A percentile compares a stretch with the other conserved stretches of the same genome.
These are phyloP conservation scores for Aspergillus persii DNA, from an alignment of 2,329 filamentous ascomycete genomes.

Conservation along the genomic window DNA sequence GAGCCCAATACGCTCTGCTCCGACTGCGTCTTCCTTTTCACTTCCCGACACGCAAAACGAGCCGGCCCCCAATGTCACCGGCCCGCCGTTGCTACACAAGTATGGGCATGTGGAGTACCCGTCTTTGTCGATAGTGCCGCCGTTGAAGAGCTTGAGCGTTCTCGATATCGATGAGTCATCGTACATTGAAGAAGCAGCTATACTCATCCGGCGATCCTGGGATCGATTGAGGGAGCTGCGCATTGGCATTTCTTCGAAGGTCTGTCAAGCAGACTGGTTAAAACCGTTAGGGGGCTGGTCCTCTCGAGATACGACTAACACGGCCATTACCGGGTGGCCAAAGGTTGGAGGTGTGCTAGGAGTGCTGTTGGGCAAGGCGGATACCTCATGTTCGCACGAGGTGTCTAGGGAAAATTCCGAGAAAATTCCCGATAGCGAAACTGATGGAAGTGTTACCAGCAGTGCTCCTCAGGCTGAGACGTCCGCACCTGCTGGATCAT, in stretches of 20 bases:
- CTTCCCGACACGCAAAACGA: slow-evolving; percentile 18
- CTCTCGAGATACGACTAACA: slow-evolving; percentile 9
- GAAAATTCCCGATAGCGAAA: background rate
- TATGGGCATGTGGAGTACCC: slow-evolving; percentile 69
- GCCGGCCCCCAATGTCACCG: slow-evolving; percentile 16
- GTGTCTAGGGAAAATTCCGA: slow-evolving; percentile 1
- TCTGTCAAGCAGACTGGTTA: slow-evolving; percentile 27
- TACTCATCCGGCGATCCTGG: slow-evolving; percentile 70
- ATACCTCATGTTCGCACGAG: background rate
- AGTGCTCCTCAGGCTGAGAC: background rate
- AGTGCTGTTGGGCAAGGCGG: slow-evolving; percentile 22
- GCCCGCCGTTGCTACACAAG: slow-evolving; percentile 46
- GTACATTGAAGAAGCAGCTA: slow-evolving; percentile 78
- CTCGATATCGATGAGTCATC: slow-evolving; percentile 79
- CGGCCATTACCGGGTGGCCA: slow-evolving; percentile 27
- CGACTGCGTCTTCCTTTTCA: slow-evolving; percentile 16
- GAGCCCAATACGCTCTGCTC: slow-evolving; percentile 27
- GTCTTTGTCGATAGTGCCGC: slow-evolving; percentile 73
- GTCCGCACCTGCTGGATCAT: background rate
- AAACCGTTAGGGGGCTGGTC: slow-evolving; percentile 21
- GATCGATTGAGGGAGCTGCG: slow-evolving; percentile 67
- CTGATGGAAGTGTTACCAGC: background rate
- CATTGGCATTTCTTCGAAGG: slow-evolving; percentile 62
- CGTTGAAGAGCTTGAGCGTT: slow-evolving; percentile 71
- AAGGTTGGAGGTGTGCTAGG: slow-evolving; percentile 33